Evolutionary conservation across 2,329 filamentous ascomycete genomes (phyloP).

Genomic region (Periconia sp.): DNA sequence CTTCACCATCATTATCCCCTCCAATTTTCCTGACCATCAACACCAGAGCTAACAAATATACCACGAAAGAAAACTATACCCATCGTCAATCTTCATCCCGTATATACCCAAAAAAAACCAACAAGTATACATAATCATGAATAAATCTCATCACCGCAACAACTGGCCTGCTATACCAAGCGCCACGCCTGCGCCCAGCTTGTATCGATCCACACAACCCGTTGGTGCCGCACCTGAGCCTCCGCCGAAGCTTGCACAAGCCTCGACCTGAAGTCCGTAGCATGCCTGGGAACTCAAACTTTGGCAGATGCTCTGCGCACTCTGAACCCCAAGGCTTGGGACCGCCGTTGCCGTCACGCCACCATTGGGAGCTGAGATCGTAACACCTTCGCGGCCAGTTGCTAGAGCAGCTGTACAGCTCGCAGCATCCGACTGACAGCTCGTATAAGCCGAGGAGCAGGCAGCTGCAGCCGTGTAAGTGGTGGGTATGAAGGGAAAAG

Average conservation of each 20-base stretch:
- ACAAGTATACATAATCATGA: background rate
- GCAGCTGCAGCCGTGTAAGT: conserved; percentile 53
- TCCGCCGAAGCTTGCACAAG: conserved; percentile 47
- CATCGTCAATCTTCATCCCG: background rate
- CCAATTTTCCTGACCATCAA: background rate
- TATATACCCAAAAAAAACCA: background rate
- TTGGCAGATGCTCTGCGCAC: conserved; percentile 34
- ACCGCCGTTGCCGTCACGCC: conserved; percentile 54
- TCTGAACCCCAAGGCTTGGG: conserved; percentile 28
- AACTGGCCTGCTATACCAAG: conserved; percentile 49
- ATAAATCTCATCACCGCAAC: conserved; percentile 12
- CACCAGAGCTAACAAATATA: background rate
- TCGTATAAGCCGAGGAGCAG: conserved; percentile 58
- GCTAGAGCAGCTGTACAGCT: conserved; percentile 47
- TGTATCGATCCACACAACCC: conserved; percentile 18
- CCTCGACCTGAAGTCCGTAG: conserved; percentile 50
- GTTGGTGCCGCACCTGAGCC: conserved; percentile 35
- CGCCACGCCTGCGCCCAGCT: conserved; percentile 23
- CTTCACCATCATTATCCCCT: too few species aligned
- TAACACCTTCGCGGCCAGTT: conserved; percentile 54
- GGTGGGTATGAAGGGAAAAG: conserved; percentile 57
- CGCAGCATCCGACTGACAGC: conserved; percentile 51
- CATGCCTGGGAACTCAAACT: conserved; percentile 50
- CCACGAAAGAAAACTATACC: background rate
- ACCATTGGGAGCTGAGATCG: conserved; percentile 51